Conservation (phyloP, 129 eudicot genomes). For the Arctium lappa region DNA sequence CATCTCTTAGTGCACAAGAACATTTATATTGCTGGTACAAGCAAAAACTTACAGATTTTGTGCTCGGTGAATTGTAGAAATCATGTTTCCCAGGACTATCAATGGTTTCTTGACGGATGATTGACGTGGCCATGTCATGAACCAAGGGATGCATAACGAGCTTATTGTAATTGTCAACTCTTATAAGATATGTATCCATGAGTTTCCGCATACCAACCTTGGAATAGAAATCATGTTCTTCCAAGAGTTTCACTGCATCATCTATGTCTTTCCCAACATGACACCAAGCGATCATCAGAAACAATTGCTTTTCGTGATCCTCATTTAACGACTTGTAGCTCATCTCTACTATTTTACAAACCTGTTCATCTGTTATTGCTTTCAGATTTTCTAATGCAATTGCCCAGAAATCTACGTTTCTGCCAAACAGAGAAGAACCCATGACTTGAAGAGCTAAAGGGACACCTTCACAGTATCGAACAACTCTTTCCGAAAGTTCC, state of each 20-base stretch:
- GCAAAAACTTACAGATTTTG: slow-evolving; percentile 11
- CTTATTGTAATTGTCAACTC: slow-evolving; percentile 12
- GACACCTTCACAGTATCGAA: slow-evolving; percentile 23
- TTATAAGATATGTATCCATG: slow-evolving; percentile 27
- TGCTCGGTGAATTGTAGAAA: neutral
- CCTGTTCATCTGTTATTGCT: slow-evolving; percentile 18
- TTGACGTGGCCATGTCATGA: slow-evolving; percentile 33
- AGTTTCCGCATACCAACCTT: slow-evolving; percentile 31
- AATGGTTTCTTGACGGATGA: slow-evolving; percentile 16
- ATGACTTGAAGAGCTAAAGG: slow-evolving; percentile 32
- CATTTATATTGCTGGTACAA: neutral
- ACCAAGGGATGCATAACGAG: slow-evolving; percentile 35
- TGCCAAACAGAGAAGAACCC: slow-evolving; percentile 33
- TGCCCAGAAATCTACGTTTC: slow-evolving; percentile 9
- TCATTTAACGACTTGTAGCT: slow-evolving; percentile 31
- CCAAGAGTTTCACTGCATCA: slow-evolving; percentile 12
- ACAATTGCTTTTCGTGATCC: slow-evolving; percentile 26
- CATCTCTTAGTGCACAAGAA: neutral
- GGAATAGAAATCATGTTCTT: slow-evolving; percentile 19
- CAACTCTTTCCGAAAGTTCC: slow-evolving; percentile 5
- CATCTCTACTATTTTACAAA: slow-evolving; percentile 14
- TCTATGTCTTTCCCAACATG: slow-evolving; percentile 27
- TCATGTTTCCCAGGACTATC: slow-evolving; percentile 12
- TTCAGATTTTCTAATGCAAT: slow-evolving; percentile 23
- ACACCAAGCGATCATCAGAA: slow-evolving; percentile 28